Base-by-base conservation (phyloP, 2,329 filamentous ascomycete species). In the Penicillium italicum region DNA sequence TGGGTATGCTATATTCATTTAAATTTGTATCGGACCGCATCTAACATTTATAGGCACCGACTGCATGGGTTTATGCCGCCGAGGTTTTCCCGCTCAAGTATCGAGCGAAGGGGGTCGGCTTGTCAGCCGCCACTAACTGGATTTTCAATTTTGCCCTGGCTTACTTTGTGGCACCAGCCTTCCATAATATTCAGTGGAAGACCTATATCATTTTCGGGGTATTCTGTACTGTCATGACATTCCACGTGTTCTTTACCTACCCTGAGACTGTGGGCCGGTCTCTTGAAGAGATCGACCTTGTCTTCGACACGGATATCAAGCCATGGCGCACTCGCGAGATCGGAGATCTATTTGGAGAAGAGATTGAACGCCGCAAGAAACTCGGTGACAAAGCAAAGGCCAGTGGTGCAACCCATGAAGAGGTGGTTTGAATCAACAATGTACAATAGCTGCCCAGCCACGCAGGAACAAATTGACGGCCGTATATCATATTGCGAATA, bases 131-230 rank as follows among this genome's bases (percentile, higher is more conserved):
- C 0, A 77, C 77, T 0, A 87, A 87, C 68, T 87, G 85, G 85
- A 80, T 80, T 56, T 85, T 85, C 69, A 84, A 84, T 69, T 85
- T 76, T 53, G 74, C 75, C 0, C 67, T 79, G 33, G 78, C 76
- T 2, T 80, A 81, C 67, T 85, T 85, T 60, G 79, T 83, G 0
- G 81, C 82, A 0, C 81, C 82, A 0, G 79, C 82, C 0, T 85
- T 85, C 61, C 79, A 80, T 61, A 84, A 80, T 67, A 84, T 84
- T 62, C 64, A 77, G 60, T 84, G 81, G 76, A 73, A 82, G 65
- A 85, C 85, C 58, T 92, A 91, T 74, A 83, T 91, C 70, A 81
- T 93, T 61, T 93, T 93, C 67, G 89, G 82, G 1, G 80, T 86
- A 5, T 90, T 91, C 76, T 90, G 88, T 67, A 81, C 79, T 0